A percentile compares a stretch with the other conserved stretches of the same genome.
These are phyloP conservation scores for Phaeodactylum tricornutum DNA, from an alignment of 108 stramenopile genomes.

Conservation along the genomic window DNA sequence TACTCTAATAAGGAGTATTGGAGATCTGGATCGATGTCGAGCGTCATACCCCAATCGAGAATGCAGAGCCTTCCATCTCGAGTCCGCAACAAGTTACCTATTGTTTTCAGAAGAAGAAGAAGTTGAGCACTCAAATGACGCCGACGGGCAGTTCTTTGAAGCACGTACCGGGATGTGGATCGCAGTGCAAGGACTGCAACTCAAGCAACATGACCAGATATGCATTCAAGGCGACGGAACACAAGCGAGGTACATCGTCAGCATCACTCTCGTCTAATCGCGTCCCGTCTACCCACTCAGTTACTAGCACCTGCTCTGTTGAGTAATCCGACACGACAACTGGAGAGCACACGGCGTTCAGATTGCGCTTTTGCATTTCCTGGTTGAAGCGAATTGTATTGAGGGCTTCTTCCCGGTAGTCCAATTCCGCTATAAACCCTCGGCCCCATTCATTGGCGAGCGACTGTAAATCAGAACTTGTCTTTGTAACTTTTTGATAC, in stretches of 20 bases:
- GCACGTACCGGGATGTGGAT: conserved; percentile 28
- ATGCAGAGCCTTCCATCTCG: conserved; percentile 70
- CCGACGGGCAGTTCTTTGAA: neutral
- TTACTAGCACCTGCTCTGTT: conserved; percentile 53
- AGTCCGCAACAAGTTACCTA: conserved; percentile 65
- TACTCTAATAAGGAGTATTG: conserved; percentile 71
- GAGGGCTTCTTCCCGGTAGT: conserved; percentile 65
- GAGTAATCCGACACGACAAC: conserved; percentile 37
- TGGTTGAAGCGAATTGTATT: conserved; percentile 44
- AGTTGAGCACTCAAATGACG: neutral
- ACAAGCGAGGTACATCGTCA: conserved; percentile 40
- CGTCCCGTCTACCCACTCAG: conserved; percentile 75
- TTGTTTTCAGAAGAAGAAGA: neutral
- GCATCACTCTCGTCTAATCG: conserved; percentile 36
- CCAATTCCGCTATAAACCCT: conserved; percentile 78
- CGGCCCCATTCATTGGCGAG: conserved; percentile 75
- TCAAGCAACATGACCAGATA: conserved; percentile 65
- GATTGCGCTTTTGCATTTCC: conserved; percentile 35
- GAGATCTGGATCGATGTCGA: conserved; percentile 43
- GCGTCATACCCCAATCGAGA: conserved; percentile 55
- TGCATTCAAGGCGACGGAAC: conserved; percentile 61
- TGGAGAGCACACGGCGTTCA: conserved; percentile 50
- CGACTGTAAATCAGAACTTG: conserved; percentile 40
- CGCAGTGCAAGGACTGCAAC: conserved; percentile 21
- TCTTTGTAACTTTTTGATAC: conserved; percentile 27